These are phyloP conservation scores for Botrytis paeoniae DNA, from an alignment of 2,329 filamentous ascomycete genomes.

Conservation along the genomic window DNA sequence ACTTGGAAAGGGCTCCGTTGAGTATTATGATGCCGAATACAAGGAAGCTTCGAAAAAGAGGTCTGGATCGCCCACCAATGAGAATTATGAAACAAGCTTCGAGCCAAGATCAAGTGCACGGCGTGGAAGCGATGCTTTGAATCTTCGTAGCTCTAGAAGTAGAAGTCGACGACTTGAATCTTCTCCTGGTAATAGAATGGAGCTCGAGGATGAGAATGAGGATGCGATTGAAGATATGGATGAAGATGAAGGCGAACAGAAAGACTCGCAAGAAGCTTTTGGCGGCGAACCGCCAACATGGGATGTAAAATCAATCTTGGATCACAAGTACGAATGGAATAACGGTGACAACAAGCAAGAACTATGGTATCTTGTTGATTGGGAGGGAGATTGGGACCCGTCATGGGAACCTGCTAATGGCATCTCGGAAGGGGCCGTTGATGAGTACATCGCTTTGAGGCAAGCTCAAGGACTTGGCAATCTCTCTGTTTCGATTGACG, in stretches of 20 bases:
- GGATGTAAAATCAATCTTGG: conserved; percentile 30
- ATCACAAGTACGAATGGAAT: conserved; percentile 20
- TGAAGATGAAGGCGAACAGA: conserved; percentile 8
- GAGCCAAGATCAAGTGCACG: neutral
- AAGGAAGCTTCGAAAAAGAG: neutral
- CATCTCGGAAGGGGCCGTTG: conserved; percentile 23
- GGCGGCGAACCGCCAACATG: conserved; percentile 15
- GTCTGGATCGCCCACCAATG: neutral
- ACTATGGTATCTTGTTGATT: conserved; percentile 32
- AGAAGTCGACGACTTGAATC: conserved; percentile 8
- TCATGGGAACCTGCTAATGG: conserved; percentile 34
- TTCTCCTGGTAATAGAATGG: neutral
- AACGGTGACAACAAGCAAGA: conserved; percentile 10
- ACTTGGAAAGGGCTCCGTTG: neutral
- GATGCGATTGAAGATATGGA: neutral
- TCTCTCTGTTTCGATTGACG: neutral
- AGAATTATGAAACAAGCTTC: neutral
- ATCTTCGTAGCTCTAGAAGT: conserved; percentile 1
- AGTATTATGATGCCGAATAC: conserved; percentile 2
- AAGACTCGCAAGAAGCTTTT: conserved; percentile 10
- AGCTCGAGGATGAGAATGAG: neutral
- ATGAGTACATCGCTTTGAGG: conserved; percentile 19
- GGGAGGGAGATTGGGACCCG: conserved; percentile 30
- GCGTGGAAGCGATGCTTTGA: neutral
- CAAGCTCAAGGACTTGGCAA: conserved; percentile 8